Percentiles rank a stretch among this genome's conserved stretches.
Conservation (phyloP, 2,329 filamentous ascomycete species). For the Stagonosporopsis vannaccii region DNA sequence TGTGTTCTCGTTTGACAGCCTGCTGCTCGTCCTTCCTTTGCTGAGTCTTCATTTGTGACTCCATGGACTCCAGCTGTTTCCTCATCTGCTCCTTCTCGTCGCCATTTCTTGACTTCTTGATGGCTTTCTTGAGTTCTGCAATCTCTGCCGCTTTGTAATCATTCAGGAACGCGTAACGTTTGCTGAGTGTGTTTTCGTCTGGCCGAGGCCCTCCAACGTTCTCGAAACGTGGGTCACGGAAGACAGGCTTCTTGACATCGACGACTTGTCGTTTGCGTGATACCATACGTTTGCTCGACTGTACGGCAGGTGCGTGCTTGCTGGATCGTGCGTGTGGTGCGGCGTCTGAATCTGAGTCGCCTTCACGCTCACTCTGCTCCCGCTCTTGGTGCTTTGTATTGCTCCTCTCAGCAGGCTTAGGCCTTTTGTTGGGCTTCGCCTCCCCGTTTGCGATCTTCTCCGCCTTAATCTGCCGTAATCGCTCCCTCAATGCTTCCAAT, state of each 20-base stretch:
- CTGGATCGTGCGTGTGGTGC: slow-evolving; percentile 62
- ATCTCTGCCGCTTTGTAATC: slow-evolving; percentile 89
- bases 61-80: slow-evolving; percentile 76
- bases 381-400: slow-evolving; percentile 24
- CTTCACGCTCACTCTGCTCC: slow-evolving; percentile 44
- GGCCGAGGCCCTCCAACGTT: slow-evolving; percentile 61
- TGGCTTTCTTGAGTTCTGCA: slow-evolving; percentile 70
- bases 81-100: slow-evolving; percentile 73
- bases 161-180: slow-evolving; percentile 86
- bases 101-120: slow-evolving; percentile 72
- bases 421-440: slow-evolving; percentile 26
- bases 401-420: slow-evolving; percentile 17
- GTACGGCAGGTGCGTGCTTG: slow-evolving; percentile 88
- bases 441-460: slow-evolving; percentile 43
- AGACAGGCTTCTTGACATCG: slow-evolving; percentile 62
- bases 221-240: slow-evolving; percentile 90
- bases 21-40: slow-evolving; percentile 73
- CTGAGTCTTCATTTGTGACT: slow-evolving; percentile 76
- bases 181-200: slow-evolving; percentile 67
- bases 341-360: slow-evolving; percentile 41
- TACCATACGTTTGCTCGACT: slow-evolving; percentile 84
- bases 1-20: slow-evolving; percentile 76
- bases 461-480: slow-evolving; percentile 55
- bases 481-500: slow-evolving; percentile 54
- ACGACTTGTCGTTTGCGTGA: slow-evolving; percentile 80